Evolutionary conservation across 2,329 filamentous ascomycete genomes (phyloP).

Genomic region (Fusarium mexicanum): DNA sequence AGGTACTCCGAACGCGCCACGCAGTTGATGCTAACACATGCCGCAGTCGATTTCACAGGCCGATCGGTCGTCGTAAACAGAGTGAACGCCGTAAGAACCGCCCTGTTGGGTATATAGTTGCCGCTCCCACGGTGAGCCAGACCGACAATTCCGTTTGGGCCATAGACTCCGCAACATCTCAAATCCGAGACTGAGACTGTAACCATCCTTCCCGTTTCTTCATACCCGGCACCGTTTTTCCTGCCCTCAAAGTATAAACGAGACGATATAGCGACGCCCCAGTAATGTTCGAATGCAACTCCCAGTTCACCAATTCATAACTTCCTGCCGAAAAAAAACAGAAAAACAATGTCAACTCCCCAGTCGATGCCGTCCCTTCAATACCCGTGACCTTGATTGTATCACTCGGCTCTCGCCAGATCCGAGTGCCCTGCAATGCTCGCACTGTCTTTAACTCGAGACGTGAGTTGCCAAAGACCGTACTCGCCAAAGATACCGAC

Average conservation of each 20-base stretch:
- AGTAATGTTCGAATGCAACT: constrained; percentile 44
- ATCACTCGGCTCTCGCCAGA: constrained; percentile 34
- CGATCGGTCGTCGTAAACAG: constrained; percentile 29
- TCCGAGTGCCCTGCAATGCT: constrained; percentile 28
- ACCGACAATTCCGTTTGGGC: constrained; percentile 22
- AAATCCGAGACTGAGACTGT: constrained; percentile 12
- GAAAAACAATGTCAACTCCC: constrained; percentile 42
- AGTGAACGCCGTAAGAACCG: constrained; percentile 39
- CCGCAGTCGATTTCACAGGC: constrained; percentile 34
- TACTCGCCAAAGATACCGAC: constrained; percentile 27
- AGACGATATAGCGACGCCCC: constrained; percentile 39
- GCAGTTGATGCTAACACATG: constrained; percentile 36
- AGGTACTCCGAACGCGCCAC: constrained; percentile 35
- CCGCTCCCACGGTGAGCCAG: constrained; percentile 14
- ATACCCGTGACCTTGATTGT: constrained; percentile 33
- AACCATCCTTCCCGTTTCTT: constrained; percentile 28
- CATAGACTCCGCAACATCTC: constrained; percentile 24
- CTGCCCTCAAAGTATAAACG: constrained; percentile 35
- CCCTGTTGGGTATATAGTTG: constrained; percentile 41
- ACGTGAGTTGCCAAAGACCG: constrained; percentile 14
- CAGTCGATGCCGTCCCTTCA: constrained; percentile 40
- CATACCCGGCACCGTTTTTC: constrained; percentile 27
- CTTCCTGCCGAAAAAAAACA: constrained; percentile 34
- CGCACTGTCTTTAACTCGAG: constrained; percentile 11
- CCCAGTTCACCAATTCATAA: constrained; percentile 35